Conservation (phyloP, 129 eudicot genomes). For the Flaveria bidentis region DNA sequence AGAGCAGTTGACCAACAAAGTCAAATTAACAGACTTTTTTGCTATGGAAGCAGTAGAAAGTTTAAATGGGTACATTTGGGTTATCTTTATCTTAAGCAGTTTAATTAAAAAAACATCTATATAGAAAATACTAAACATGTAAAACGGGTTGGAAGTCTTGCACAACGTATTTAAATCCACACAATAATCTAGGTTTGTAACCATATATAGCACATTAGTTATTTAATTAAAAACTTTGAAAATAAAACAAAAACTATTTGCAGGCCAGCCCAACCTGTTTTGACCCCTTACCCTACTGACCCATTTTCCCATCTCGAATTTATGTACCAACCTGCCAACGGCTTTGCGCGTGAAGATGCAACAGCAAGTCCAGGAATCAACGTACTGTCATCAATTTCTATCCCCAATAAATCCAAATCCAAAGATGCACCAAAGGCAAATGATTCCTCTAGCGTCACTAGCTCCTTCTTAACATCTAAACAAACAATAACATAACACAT, state of each 20-base stretch:
- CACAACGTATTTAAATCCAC: background rate
- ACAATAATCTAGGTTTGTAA: background rate
- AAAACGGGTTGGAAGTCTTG: background rate
- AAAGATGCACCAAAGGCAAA: constrained; percentile 73
- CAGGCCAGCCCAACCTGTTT: background rate
- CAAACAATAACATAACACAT: background rate
- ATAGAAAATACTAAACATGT: too few relatives aligned
- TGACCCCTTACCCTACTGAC: background rate
- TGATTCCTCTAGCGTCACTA: constrained; percentile 47
- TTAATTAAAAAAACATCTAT: background rate
- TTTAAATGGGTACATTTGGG: background rate
- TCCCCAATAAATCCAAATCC: constrained; percentile 90
- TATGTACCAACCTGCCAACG: constrained; percentile 73
- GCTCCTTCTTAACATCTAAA: constrained; percentile 76
- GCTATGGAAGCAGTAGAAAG: background rate
- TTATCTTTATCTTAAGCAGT: background rate
- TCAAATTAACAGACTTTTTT: background rate
- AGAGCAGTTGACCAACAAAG: background rate
- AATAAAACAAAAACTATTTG: background rate
- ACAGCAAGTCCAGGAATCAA: constrained; percentile 93
- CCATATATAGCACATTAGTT: background rate
- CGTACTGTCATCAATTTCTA: constrained; percentile 70
- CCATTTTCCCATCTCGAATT: background rate
- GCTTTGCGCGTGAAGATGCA: constrained; percentile 79
- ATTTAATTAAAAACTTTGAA: background rate